These are phyloP conservation scores for Fraxinus xanthoxyloides DNA, from an alignment of 305 asterid genomes.

Conservation along the genomic window DNA sequence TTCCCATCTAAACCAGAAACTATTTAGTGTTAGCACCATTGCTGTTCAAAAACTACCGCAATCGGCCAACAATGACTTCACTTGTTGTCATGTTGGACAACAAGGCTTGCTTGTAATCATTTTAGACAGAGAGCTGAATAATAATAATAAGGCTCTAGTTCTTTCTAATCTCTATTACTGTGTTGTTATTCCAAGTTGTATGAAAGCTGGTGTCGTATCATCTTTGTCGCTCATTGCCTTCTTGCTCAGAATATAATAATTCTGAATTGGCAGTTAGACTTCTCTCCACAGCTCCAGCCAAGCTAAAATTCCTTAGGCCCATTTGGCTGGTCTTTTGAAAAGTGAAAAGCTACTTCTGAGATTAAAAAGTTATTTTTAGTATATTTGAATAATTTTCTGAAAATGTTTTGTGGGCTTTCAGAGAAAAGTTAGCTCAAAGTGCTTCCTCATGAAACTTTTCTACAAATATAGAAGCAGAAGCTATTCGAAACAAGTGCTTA, in stretches of 20 bases:
- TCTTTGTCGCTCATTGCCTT: background rate
- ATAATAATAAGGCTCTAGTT: background rate
- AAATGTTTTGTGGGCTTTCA: too few species aligned
- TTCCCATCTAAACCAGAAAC: background rate
- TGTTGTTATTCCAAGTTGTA: background rate
- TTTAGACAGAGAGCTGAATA: background rate
- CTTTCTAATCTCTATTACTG: background rate
- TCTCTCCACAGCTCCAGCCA: background rate
- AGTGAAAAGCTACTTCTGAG: too few species aligned
- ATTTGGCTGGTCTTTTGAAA: too few species aligned
- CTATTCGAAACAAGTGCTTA: too few species aligned
- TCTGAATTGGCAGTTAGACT: background rate
- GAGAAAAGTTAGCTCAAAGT: too few species aligned
- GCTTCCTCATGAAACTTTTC: too few species aligned
- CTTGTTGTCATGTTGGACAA: conserved; percentile 22
- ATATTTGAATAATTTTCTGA: too few species aligned
- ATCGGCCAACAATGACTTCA: conserved; percentile 26
- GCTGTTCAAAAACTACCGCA: conserved; percentile 22
- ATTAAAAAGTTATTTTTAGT: too few species aligned
- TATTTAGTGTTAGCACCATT: background rate
- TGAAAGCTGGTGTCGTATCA: background rate
- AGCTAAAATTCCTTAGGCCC: too few species aligned
- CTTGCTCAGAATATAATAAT: too few species aligned
- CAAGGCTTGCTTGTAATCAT: background rate
- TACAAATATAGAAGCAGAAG: too few species aligned